Conservation (phyloP, 108 stramenopile genomes). For the Cyclotella atomus region DNA sequence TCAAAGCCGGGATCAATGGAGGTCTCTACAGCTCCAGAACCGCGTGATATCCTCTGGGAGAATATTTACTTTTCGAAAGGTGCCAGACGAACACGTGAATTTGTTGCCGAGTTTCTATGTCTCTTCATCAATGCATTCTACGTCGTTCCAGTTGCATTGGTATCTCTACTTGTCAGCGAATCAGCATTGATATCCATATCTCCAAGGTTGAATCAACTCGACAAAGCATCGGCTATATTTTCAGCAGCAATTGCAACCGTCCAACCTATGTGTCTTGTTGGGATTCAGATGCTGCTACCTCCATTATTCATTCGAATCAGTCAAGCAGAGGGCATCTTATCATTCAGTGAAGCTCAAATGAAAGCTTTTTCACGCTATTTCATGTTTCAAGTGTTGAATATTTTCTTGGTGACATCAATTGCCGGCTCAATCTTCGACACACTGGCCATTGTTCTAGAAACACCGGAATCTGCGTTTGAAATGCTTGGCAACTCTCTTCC, state of each 20-base stretch:
- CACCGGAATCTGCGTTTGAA: slow-evolving; percentile 86
- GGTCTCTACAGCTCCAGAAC: slow-evolving; percentile 86
- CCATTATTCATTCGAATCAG: slow-evolving; percentile 84
- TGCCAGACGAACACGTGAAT: slow-evolving; percentile 71
- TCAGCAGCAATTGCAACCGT: slow-evolving; percentile 80
- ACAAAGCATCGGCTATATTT: slow-evolving; percentile 80
- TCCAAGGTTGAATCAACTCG: slow-evolving; percentile 77
- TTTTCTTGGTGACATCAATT: slow-evolving; percentile 92
- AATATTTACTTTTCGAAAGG: slow-evolving; percentile 89
- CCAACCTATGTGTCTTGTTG: slow-evolving; percentile 86
- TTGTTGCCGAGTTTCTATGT: slow-evolving; percentile 79
- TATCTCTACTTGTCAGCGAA: slow-evolving; percentile 88
- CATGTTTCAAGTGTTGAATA: slow-evolving; percentile 87
- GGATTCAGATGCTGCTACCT: slow-evolving; percentile 83
- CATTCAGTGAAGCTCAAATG: slow-evolving; percentile 89
- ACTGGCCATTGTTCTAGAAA: slow-evolving; percentile 81
- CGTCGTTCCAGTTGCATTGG: slow-evolving; percentile 79
- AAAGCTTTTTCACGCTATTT: slow-evolving; percentile 91
- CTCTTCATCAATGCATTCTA: slow-evolving; percentile 83
- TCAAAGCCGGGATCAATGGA: slow-evolving; percentile 88
- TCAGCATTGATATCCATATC: slow-evolving; percentile 79
- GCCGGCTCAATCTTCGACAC: slow-evolving; percentile 91
- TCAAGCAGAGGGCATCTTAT: slow-evolving; percentile 73
- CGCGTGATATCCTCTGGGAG: slow-evolving; percentile 85
- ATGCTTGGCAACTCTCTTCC: slow-evolving; percentile 90